These are phyloP conservation scores for Lactifluus volemus DNA, from an alignment of 768 basidiomycete genomes.

Conservation along the genomic window DNA sequence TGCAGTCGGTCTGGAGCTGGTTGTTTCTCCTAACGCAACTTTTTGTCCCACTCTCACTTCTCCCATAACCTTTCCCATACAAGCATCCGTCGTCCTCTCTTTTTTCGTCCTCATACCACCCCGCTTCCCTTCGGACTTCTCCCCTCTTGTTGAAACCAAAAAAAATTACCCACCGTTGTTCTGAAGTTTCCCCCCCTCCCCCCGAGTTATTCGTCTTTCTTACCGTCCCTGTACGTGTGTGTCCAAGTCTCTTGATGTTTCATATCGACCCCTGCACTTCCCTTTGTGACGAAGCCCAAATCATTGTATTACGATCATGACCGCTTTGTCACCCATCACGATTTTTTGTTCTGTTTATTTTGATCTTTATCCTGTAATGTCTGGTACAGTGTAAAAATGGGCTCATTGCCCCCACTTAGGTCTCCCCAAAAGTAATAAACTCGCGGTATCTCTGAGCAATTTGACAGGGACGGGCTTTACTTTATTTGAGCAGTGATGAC, in stretches of 20 bases:
- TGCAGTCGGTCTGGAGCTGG: not conserved
- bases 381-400: conserved; percentile 9
- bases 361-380: conserved; percentile 12
- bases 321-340: conserved; percentile 3
- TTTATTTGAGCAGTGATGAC: not conserved
- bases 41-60: not conserved
- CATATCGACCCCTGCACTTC: not conserved
- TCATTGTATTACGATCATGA: conserved; percentile 8
- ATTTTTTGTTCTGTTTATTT: conserved; percentile 1
- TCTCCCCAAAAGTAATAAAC: not conserved
- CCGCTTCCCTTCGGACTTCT: not conserved
- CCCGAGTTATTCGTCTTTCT: not conserved
- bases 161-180: not conserved
- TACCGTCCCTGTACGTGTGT: not conserved
- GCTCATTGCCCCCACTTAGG: conserved; percentile 2
- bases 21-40: not conserved
- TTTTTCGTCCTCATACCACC: not conserved
- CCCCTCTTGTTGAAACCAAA: not conserved
- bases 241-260: conserved; percentile 3
- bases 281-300: conserved; percentile 1
- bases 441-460: not conserved
- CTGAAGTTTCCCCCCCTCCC: not conserved
- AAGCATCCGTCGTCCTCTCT: not conserved
- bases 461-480: not conserved
- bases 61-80: not conserved